phyloP scores from a whole-genome alignment of 306 rosid genomes.

The Dalbergia oliveri region DNA sequence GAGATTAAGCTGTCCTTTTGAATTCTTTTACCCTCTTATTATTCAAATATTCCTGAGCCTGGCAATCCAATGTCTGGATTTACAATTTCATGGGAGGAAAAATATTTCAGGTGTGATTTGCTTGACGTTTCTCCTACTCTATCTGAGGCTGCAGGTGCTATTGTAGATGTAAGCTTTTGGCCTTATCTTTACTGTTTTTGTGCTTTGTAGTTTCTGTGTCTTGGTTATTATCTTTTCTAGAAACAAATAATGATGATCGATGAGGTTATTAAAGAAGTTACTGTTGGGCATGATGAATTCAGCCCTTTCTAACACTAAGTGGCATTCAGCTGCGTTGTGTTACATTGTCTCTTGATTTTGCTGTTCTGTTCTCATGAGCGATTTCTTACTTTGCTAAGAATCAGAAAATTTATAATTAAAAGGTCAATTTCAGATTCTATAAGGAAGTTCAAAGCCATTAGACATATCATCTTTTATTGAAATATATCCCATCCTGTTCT shows the following conservation, averaged over 20 bases:
- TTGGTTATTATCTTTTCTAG: not conserved
- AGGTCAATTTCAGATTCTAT: not conserved
- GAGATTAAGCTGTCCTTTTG: not conserved
- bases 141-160: constrained; percentile 89
- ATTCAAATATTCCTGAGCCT: not conserved
- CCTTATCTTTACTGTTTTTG: not conserved
- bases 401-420: not conserved
- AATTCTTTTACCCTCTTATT: not conserved
- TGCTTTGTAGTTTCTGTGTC: constrained; percentile 24
- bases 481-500: not conserved
- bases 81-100: not conserved
- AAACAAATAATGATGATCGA: not conserved
- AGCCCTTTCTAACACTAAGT: not conserved
- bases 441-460: not conserved
- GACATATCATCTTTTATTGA: constrained; percentile 4
- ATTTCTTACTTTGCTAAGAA: not conserved
- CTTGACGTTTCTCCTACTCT: constrained; percentile 84
- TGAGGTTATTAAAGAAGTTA: constrained; percentile 1
- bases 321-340: not conserved
- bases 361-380: not conserved
- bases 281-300: not conserved
- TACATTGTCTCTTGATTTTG: not conserved
- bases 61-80: not conserved
- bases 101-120: constrained; percentile 73
- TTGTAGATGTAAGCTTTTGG: constrained; percentile 70